Evolutionary conservation across 2,329 filamentous ascomycete genomes (phyloP).

Genomic region (Elsinoe australis): DNA sequence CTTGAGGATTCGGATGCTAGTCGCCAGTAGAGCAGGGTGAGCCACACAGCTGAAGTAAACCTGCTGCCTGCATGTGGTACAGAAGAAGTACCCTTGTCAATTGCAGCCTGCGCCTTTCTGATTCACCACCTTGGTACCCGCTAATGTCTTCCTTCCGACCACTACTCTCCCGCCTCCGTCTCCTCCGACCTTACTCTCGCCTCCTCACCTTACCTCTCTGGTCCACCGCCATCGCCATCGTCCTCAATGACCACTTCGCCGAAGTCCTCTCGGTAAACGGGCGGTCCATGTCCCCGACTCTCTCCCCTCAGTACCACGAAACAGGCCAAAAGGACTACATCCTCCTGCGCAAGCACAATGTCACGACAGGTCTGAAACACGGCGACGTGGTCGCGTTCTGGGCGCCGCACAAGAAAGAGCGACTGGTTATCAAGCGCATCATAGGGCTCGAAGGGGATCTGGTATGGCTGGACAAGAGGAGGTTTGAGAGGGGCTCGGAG

Average conservation of each 20-base stretch:
- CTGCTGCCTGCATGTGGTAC: too few species aligned
- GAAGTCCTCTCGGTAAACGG: slow-evolving; percentile 35
- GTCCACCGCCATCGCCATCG: slow-evolving; percentile 21
- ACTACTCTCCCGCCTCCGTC: not conserved
- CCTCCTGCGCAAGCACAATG: slow-evolving; percentile 30
- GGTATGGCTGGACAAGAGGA: slow-evolving; percentile 52
- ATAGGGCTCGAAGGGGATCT: slow-evolving; percentile 73
- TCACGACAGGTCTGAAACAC: slow-evolving; percentile 28
- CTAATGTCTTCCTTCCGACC: not conserved
- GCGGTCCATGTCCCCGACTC: slow-evolving; percentile 39
- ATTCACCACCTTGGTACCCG: not conserved
- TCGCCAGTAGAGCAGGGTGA: too few species aligned
- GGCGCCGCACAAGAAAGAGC: slow-evolving; percentile 58
- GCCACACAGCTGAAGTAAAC: too few species aligned
- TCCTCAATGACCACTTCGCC: slow-evolving; percentile 37
- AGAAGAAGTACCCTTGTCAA: too few species aligned
- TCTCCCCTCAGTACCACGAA: slow-evolving; percentile 36
- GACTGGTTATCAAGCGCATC: slow-evolving; percentile 70
- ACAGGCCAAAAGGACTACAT: slow-evolving; percentile 35
- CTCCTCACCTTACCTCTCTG: slow-evolving; percentile 15
- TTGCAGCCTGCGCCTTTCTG: too few species aligned
- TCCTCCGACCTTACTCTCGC: not conserved
- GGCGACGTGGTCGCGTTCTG: slow-evolving; percentile 42
- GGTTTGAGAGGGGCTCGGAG: slow-evolving; percentile 22
- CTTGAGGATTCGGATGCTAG: too few species aligned